A percentile compares a stretch with the other conserved stretches of the same genome.
Evolutionary conservation across 75 land plant species (phyloP).

Genomic region (Gnetum montanum): DNA sequence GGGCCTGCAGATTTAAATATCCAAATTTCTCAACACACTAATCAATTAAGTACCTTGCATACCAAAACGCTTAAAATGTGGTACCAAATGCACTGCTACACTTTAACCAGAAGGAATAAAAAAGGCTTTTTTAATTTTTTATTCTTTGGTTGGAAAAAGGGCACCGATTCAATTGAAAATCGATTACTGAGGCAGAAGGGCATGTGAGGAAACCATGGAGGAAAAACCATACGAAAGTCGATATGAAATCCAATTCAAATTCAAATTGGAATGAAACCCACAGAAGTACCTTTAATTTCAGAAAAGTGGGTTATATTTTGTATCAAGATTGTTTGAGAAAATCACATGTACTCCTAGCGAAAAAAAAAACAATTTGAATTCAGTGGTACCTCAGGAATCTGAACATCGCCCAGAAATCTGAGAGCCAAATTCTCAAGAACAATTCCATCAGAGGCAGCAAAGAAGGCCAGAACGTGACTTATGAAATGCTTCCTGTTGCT

Average conservation of each 20-base stretch:
- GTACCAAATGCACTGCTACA: too few relatives aligned
- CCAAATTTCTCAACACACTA: too few relatives aligned
- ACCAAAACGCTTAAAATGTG: too few relatives aligned
- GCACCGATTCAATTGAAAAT: too few relatives aligned
- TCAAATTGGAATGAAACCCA: background rate
- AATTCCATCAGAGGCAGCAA: conserved; percentile 84
- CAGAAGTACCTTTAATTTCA: too few relatives aligned
- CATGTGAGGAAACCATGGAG: background rate
- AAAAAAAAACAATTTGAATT: too few relatives aligned
- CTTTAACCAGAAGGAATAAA: too few relatives aligned
- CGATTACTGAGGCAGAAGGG: too few relatives aligned
- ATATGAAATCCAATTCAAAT: too few relatives aligned
- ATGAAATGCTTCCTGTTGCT: conserved; percentile 50
- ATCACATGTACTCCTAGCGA: background rate
- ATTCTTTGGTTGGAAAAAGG: too few relatives aligned
- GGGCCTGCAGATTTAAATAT: conserved; percentile 49
- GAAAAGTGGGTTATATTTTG: background rate
- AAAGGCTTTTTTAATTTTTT: background rate
- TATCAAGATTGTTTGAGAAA: background rate
- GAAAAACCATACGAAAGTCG: background rate
- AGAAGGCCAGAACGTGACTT: conserved; percentile 70
- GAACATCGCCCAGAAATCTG: conserved; percentile 66
- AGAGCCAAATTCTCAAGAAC: conserved; percentile 74
- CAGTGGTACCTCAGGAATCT: conserved; percentile 60
- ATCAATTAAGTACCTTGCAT: too few relatives aligned